Evolutionary conservation across 140 eudicot species (phyloP), one percentile per base, ranked within the genome.

Genomic region (Erigeron philadelphicus): DNA sequence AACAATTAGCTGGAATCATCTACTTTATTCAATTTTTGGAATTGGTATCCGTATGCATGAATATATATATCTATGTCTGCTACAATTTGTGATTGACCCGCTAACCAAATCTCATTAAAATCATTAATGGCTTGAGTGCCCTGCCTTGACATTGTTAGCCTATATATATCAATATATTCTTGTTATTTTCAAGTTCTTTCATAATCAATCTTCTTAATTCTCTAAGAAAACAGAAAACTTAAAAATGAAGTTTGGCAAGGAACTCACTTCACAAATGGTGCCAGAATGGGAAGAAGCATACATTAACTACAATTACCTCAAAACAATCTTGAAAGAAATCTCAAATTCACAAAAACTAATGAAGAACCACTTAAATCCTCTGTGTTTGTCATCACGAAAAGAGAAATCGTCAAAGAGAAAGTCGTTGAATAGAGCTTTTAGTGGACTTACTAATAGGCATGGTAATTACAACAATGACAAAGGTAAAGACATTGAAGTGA

Each of bases 201-300:
- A 31, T 31, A 31, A 31, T 31, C 38, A 31, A 31, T 31, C 38
- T 31, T 31, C 0, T 31, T 31, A 21, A 21, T 21, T 31, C 5
- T 3, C 35, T 25, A 3, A n/a, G 7, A 38, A 10, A 58, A 18
- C 23, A 57, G 0, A 62, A 41, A 3, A 21, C 25, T 21, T 8
- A 21, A 40, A 46, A 52, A 88, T 88, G 93, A 88, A 88, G 78
- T 85, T 85, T 35, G 93, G 84, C 38, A 83, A 85, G 73, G 96
- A 85, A 67, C 76, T 80, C 7, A 48, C 86, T 52, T 79, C 89
- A 19, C 96, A 85, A 17, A 85, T 77, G 93, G 96, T 88, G 21
- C 96, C 75, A 12, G 89, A 86, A 74, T 86, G 94, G 94, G 68
- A 76, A 7, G 87, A 81, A 64, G 86, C 84, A 2, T 86, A 86